Conservation (phyloP, 2,329 filamentous ascomycete species). For the Cryphonectria naterciae region DNA sequence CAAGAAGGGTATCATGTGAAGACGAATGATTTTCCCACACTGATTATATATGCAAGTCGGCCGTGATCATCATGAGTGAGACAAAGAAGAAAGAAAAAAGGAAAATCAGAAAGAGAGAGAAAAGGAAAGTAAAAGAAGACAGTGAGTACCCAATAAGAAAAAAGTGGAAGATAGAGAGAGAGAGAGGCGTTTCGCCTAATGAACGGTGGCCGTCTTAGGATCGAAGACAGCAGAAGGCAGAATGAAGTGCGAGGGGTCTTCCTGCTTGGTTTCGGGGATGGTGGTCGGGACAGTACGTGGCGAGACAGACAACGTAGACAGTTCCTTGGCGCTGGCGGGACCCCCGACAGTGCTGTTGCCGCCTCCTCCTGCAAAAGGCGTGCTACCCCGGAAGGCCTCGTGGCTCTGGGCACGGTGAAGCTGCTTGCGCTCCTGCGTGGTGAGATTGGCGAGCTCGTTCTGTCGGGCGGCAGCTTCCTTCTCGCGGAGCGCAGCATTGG, state of each 20-base stretch:
- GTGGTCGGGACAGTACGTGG: conserved; percentile 32
- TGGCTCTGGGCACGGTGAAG: conserved; percentile 56
- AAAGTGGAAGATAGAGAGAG: background rate
- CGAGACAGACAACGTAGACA: conserved; percentile 18
- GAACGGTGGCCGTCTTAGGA: conserved; percentile 34
- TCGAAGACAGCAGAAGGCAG: conserved; percentile 57
- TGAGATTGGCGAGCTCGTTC: conserved; percentile 31
- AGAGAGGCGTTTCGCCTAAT: background rate
- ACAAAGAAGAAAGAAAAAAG: conserved; percentile 12
- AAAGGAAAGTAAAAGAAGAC: conserved; percentile 4
- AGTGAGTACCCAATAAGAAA: conserved; percentile 5
- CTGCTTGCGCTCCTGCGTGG: conserved; percentile 45
- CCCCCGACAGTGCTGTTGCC: conserved; percentile 28
- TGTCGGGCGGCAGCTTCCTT: conserved; percentile 29
- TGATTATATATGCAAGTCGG: conserved; percentile 31
- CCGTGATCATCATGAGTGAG: conserved; percentile 25
- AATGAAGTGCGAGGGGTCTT: conserved; percentile 43
- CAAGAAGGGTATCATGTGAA: conserved; percentile 33
- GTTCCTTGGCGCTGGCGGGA: conserved; percentile 15
- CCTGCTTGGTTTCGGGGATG: conserved; percentile 35
- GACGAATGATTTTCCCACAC: conserved; percentile 18
- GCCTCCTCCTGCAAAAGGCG: conserved; percentile 35
- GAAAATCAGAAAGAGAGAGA: background rate
- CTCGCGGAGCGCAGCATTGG: conserved; percentile 43
- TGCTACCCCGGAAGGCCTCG: conserved; percentile 50